These are phyloP conservation scores for Otatea glauca DNA, from an alignment of 176 grass and related monocot genomes.

Conservation along the genomic window DNA sequence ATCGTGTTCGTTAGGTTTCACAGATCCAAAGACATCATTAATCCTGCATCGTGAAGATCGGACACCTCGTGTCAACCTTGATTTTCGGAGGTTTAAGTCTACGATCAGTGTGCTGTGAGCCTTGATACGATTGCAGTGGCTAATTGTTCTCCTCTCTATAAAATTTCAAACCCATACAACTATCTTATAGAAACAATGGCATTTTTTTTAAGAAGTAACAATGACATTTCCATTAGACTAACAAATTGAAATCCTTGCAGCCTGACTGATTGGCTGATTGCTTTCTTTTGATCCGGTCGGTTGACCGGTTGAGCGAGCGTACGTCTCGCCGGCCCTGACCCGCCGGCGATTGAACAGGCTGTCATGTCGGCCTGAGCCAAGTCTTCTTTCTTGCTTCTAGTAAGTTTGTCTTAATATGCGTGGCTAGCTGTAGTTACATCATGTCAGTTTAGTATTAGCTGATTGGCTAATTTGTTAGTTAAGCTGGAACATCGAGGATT, in stretches of 20 bases:
- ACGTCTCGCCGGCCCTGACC: not conserved
- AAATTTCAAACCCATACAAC: too few relatives aligned
- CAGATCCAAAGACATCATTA: too few relatives aligned
- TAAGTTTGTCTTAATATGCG: not conserved
- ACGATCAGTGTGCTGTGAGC: too few relatives aligned
- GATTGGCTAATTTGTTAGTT: not conserved
- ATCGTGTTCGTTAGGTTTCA: too few relatives aligned
- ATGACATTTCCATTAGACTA: not conserved
- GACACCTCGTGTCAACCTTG: too few relatives aligned
- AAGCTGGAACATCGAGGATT: not conserved
- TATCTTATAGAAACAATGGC: too few relatives aligned
- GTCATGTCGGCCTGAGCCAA: not conserved
- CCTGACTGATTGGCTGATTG: not conserved
- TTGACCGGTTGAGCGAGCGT: slow-evolving; percentile 11
- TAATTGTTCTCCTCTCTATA: not conserved
- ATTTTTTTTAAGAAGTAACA: too few relatives aligned
- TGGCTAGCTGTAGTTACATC: not conserved
- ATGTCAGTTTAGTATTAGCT: not conserved
- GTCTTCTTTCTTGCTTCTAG: not conserved
- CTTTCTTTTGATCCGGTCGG: not conserved
- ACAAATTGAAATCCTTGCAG: not conserved
- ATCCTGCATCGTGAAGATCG: too few relatives aligned
- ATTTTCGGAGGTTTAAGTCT: too few relatives aligned
- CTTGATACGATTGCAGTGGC: too few relatives aligned
- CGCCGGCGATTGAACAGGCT: slow-evolving; percentile 17